A percentile compares a stretch with the other conserved stretches of the same genome.
Conservation (phyloP, 2,329 filamentous ascomycete genomes). For the Arthrobotrys sphaeroides region DNA sequence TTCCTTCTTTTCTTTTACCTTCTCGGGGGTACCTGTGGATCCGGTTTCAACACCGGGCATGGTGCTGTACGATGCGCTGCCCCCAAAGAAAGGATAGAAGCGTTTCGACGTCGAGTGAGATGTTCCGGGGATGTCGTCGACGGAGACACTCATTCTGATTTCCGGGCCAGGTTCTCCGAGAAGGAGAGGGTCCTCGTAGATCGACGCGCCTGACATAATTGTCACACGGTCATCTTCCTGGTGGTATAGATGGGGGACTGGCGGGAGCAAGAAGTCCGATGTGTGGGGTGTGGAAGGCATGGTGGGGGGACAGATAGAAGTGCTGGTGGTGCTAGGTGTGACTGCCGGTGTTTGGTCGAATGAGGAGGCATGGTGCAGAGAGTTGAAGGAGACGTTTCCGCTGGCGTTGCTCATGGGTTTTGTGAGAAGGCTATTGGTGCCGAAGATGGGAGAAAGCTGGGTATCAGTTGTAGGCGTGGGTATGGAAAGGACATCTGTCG, state of each 20-base stretch:
- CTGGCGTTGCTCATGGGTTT: conserved; percentile 51
- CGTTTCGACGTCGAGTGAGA: conserved; percentile 53
- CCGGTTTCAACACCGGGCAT: conserved; percentile 55
- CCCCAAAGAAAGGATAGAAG: conserved; percentile 57
- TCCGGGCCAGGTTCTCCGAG: conserved; percentile 58
- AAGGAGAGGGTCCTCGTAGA: conserved; percentile 55
- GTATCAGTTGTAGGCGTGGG: conserved; percentile 45
- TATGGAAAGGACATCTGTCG: conserved; percentile 37
- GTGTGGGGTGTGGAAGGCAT: conserved; percentile 50
- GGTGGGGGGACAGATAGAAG: conserved; percentile 45
- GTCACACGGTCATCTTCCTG: conserved; percentile 51
- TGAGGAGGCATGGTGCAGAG: conserved; percentile 48
- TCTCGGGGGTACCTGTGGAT: conserved; percentile 44
- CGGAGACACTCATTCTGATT: conserved; percentile 57
- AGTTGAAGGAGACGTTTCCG: conserved; percentile 37
- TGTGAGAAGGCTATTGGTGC: conserved; percentile 36
- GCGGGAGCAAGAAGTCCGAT: conserved; percentile 47
- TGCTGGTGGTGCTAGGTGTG: conserved; percentile 52
- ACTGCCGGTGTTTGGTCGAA: conserved; percentile 53
- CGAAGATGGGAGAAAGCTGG: conserved; percentile 40
- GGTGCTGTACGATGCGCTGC: conserved; percentile 56
- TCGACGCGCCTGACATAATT: conserved; percentile 50
- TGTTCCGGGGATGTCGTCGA: conserved; percentile 57
- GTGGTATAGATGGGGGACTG: conserved; percentile 26
- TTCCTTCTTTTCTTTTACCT: conserved; percentile 56